These are phyloP conservation scores for Paecilomyces formosus DNA, from an alignment of 2,329 filamentous ascomycete species.

Conservation along the genomic window DNA sequence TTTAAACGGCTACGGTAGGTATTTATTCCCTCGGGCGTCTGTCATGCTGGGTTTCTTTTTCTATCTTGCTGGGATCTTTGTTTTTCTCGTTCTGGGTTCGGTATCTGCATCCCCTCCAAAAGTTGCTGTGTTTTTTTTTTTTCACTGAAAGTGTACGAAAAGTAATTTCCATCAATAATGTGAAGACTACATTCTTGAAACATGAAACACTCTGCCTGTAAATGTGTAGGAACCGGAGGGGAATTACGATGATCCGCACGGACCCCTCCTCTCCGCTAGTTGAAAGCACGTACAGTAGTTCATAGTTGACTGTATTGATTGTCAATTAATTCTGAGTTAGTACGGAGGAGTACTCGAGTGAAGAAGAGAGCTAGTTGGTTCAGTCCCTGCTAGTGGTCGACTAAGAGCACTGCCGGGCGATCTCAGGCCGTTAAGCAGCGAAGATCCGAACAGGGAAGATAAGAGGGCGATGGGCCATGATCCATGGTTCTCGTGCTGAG, in stretches of 20 bases:
- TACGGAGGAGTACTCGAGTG: no score
- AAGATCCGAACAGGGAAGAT: no score
- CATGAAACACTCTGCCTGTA: no score
- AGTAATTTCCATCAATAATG: neutral
- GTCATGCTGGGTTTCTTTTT: conserved; percentile 2
- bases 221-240: neutral
- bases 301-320: no score
- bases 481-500: neutral
- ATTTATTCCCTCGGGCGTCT: neutral
- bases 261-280: neutral
- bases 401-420: no score
- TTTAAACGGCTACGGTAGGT: neutral
- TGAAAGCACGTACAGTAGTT: neutral
- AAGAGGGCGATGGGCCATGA: neutral
- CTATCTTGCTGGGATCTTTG: neutral
- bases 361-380: neutral
- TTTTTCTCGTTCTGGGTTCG: neutral
- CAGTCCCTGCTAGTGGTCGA: neutral
- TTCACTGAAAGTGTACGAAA: neutral
- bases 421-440: no score
- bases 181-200: neutral
- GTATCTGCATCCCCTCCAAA: neutral
- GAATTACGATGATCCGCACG: neutral
- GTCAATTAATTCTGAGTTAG: no score
- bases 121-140: neutral